These are phyloP conservation scores for Yarrowia porcina DNA, from an alignment of 805 yeast genomes.

Conservation along the genomic window DNA sequence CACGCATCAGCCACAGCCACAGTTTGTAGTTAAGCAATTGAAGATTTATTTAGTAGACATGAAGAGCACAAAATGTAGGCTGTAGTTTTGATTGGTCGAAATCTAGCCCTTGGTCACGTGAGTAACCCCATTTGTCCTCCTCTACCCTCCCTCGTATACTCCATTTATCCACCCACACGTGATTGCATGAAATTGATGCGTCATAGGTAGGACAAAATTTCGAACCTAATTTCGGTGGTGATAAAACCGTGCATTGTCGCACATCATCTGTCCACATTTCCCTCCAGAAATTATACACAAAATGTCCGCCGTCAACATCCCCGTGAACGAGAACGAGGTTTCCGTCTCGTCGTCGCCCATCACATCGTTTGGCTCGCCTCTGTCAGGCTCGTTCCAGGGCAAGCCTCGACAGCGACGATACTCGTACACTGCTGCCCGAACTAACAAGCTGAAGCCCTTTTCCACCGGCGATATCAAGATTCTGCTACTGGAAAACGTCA, in stretches of 20 bases:
- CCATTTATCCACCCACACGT: neutral
- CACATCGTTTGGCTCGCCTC: constrained; percentile 19
- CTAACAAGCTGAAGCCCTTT: constrained; percentile 73
- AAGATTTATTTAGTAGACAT: too few species aligned
- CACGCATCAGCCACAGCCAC: constrained; percentile 19
- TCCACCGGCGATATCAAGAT: constrained; percentile 94
- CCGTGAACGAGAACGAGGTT: constrained; percentile 21
- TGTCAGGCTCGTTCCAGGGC: constrained; percentile 24
- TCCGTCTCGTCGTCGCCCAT: constrained; percentile 20
- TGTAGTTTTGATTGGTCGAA: too few species aligned
- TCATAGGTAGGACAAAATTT: constrained; percentile 10
- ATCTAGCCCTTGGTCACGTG: too few species aligned
- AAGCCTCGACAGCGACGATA: constrained; percentile 30
- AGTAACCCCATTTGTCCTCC: too few species aligned
- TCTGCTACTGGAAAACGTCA: constrained; percentile 86
- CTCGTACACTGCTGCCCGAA: constrained; percentile 45
- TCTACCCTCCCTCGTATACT: too few species aligned
- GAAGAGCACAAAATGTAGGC: too few species aligned
- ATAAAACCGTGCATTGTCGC: constrained; percentile 13
- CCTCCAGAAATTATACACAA: too few species aligned
- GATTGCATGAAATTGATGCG: constrained; percentile 6
- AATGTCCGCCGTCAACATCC: constrained; percentile 21
- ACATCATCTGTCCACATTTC: too few species aligned
- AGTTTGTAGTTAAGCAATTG: too few species aligned
- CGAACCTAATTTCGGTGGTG: neutral